Evolutionary conservation across 139 green algal genomes (phyloP), one percentile per base, ranked within the genome.

Genomic region (Klebsormidium nitens): DNA sequence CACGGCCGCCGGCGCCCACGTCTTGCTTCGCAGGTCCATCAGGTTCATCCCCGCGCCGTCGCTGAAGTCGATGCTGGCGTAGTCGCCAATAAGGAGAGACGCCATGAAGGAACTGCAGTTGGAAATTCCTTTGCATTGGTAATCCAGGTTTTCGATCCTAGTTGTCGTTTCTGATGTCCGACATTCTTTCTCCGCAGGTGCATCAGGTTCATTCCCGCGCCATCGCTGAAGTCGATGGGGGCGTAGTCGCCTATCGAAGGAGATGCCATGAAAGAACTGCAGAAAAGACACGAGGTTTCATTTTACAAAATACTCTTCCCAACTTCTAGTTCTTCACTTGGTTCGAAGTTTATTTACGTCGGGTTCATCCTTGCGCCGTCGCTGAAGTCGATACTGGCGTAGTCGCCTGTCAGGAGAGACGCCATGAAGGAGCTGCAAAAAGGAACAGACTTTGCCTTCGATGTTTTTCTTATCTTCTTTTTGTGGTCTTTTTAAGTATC

Each of bases 1-100:
- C 11, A 75, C 19, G 34, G 48, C 59, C 23, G 11, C 34, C 5
- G 40, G 36, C 49, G 36, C 5, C 72, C 72, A 80, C 38, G 23
- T 0, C 11, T 58, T 32, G 34, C 19, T 19, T 8, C 29, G 38
- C 4, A 76, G 31, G 34, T 76, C 72, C 72, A 80, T 77, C 23
- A 80, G 38, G 37, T 80, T 80, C 72, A 80, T 80, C 28, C 72
- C 72, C 11, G 55, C 72, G 14, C 40, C 72, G 32, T 80, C 72
- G 36, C 40, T 62, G 32, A 28, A 5, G 50, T 80, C 72, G 1
- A 80, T 80, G 5, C 28, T 11, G 8, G 72, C 72, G 39, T 80
- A 80, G 26, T 74, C 72, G 1, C 72, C 72, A 2, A 76, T 32
- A 50, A 80, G 32, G 26, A 76, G 26, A 38, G 64, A 76, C 1